Evolutionary conservation across 2,329 filamentous ascomycete genomes (phyloP), one percentile per base, ranked within the genome.

Genomic region (Stachybotrys echinatus): DNA sequence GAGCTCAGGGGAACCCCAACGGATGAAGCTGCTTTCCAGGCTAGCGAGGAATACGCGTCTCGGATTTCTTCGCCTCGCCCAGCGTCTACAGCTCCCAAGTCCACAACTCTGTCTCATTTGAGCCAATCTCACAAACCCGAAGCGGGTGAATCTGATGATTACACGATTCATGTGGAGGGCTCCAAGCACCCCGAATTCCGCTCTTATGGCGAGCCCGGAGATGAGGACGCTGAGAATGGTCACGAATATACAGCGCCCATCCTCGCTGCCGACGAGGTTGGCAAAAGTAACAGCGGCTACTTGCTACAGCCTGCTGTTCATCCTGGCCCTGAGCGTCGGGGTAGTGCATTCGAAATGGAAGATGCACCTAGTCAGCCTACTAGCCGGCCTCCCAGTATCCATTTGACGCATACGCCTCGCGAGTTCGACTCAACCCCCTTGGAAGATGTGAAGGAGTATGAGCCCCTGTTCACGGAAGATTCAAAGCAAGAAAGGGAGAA

Each of bases 391-490:
- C 87, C 56, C n/a, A 64, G 81, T 64, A 72, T 84, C 39, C 83
- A 85, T 63, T 82, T 78, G 55, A 74, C 72, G 43, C 70, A 77
- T 6, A 73, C 77, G 17, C 71, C 72, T 49, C 59, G 66, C 12
- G 74, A 85, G 67, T 65, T 85, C 67, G 71, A 72, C 61, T 70
- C 82, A 42, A 91, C 87, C 4, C 89, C 88, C 5, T 73, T 95
- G 8, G 90, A 95, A 59, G 87, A 95, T 61, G 88, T 95, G 5
- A 87, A 92, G 60, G 92, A 97, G 66, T 97, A 97, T 61, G 92
- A 97, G 65, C 94, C 94, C 2, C 74, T 99, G 4, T 99, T 99
- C 69, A 85, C 89, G 0, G 91, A 94, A 50, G 88, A 92, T 17
- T 77, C 80, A 4, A 80, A 83, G 50, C 73, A 77, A 48, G 70